Percentiles rank a stretch among this genome's conserved stretches.
Evolutionary conservation across 2,329 filamentous ascomycete genomes (phyloP).

Genomic region (Diaporthe capsici): DNA sequence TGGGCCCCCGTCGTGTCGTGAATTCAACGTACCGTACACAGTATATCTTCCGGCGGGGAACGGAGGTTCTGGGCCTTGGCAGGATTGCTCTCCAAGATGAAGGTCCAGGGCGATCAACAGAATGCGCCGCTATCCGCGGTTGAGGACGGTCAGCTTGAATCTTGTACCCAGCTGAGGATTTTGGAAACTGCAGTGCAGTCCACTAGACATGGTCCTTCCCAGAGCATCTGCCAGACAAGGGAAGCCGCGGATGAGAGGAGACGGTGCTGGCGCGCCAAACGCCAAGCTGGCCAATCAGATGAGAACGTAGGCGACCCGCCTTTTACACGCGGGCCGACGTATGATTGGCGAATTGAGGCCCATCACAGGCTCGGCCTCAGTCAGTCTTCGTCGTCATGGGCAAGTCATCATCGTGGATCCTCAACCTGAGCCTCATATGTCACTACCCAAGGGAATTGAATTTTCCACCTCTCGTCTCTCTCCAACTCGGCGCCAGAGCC

Average conservation of each 20-base stretch:
- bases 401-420: background rate
- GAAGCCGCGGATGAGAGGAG: background rate
- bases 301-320: background rate
- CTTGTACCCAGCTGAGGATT: background rate
- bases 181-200: background rate
- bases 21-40: background rate
- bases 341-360: constrained; percentile 2
- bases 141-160: background rate
- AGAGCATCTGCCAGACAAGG: background rate
- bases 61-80: constrained; percentile 23
- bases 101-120: background rate
- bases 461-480: constrained; percentile 18
- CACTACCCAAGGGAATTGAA: background rate
- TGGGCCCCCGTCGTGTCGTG: background rate
- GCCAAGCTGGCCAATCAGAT: background rate
- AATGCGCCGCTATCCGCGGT: background rate
- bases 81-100: background rate
- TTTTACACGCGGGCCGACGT: constrained; percentile 15
- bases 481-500: background rate
- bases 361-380: background rate
- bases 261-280: constrained; percentile 4
- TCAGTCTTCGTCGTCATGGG: background rate
- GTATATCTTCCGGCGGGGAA: background rate
- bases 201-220: background rate
- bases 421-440: background rate